Percentiles rank a stretch among this genome's conserved stretches.
Evolutionary conservation across 2,329 filamentous ascomycete genomes (phyloP).

Genomic region (Coleophoma cylindrospora): DNA sequence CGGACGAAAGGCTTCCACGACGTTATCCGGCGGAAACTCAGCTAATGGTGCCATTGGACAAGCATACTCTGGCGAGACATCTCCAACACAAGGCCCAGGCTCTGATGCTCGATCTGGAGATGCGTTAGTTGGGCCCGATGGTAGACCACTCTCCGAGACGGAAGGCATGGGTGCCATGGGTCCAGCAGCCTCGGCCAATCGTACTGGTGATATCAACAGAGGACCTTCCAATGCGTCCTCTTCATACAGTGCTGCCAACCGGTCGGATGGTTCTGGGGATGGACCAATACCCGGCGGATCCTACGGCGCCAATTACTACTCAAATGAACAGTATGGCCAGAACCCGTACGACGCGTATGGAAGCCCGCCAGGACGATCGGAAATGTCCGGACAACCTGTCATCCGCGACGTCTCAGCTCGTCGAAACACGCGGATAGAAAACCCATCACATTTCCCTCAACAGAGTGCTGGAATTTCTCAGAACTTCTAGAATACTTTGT

Average conservation of each 20-base stretch:
- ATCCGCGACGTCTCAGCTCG: conserved; percentile 91
- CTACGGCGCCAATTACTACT: conserved; percentile 43
- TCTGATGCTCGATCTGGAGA: conserved; percentile 70
- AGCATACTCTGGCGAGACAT: conserved; percentile 69
- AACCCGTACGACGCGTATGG: conserved; percentile 46
- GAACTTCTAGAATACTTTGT: conserved; percentile 65
- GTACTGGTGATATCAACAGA: conserved; percentile 68
- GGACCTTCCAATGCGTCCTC: conserved; percentile 95
- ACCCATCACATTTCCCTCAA: conserved; percentile 80
- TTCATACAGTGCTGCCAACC: conserved; percentile 78
- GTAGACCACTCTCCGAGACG: conserved; percentile 55
- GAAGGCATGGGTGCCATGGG: conserved; percentile 83
- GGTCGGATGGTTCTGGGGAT: conserved; percentile 64
- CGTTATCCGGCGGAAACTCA: conserved; percentile 68
- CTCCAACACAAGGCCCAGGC: conserved; percentile 58
- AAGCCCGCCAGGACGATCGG: conserved; percentile 31
- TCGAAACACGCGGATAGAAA: conserved; percentile 93
- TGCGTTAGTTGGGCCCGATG: conserved; percentile 43
- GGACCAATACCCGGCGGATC: conserved; percentile 32
- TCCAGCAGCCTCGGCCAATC: conserved; percentile 61
- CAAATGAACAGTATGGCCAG: conserved; percentile 52
- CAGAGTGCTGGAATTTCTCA: conserved; percentile 94
- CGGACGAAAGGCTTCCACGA: conserved; percentile 82
- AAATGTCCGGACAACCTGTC: conserved; percentile 61
- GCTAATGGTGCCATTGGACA: conserved; percentile 45